Conservation (phyloP, 2,329 filamentous ascomycete genomes). For the Nemania bipapillata region DNA sequence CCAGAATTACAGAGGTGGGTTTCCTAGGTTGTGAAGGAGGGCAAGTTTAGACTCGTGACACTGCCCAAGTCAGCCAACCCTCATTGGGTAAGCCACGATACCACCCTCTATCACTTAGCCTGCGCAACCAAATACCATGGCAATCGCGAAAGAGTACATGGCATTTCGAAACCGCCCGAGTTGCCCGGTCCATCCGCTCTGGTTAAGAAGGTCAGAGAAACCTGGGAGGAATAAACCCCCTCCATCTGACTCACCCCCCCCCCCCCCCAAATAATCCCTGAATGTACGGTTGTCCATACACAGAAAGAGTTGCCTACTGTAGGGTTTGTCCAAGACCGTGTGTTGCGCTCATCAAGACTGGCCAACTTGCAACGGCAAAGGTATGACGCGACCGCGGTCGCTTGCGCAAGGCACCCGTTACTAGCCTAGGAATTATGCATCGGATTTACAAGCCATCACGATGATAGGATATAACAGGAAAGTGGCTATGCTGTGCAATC, state of each 20-base stretch:
- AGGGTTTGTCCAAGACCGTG: slow-evolving; percentile 14
- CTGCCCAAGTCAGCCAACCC: slow-evolving; percentile 50
- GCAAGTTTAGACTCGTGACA: slow-evolving; percentile 51
- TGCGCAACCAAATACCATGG: slow-evolving; percentile 40
- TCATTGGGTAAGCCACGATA: slow-evolving; percentile 51
- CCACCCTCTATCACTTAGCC: slow-evolving; percentile 42
- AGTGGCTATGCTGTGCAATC: neutral
- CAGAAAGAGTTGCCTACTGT: slow-evolving; percentile 10
- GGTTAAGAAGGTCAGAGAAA: slow-evolving; percentile 10
- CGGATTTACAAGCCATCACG: slow-evolving; percentile 1
- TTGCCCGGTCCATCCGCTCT: slow-evolving; percentile 28
- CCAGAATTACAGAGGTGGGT: slow-evolving; percentile 40
- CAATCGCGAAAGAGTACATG: slow-evolving; percentile 44
- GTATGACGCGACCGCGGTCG: slow-evolving; percentile 28
- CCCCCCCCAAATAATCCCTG: slow-evolving; percentile 8
- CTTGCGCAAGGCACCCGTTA: slow-evolving; percentile 43
- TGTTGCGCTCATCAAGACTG: slow-evolving; percentile 18
- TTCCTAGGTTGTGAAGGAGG: slow-evolving; percentile 47
- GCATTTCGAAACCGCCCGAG: slow-evolving; percentile 41
- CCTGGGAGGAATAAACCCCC: slow-evolving; percentile 12
- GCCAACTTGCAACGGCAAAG: slow-evolving; percentile 24
- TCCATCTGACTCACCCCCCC: slow-evolving; percentile 36
- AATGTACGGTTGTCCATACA: neutral
- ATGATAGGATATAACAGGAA: neutral
- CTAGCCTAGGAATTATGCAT: slow-evolving; percentile 24